Base-by-base conservation (phyloP, 192 early-diverging fungal species). In the Backusella tarrabulga region DNA sequence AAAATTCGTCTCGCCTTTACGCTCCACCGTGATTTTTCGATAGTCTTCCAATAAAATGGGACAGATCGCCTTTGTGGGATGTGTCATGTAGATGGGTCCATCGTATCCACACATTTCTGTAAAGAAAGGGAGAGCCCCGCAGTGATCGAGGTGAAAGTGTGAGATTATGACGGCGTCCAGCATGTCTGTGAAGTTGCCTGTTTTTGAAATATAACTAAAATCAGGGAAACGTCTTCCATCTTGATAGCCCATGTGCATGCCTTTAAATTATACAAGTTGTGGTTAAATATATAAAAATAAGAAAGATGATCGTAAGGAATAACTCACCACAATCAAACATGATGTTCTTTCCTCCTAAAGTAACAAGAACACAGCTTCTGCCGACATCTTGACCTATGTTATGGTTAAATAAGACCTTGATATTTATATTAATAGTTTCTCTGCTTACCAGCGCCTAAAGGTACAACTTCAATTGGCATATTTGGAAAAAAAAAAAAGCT, bases 61-160 rank as follows among this genome's bases (percentile, higher is more conserved):
- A 73, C 92, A 92, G 63, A 99, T 97, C n/a, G 96, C 95, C 75
- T 94, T 93, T 19, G 98, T 99, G 1, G 97, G 97, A 70, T 93
- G 91, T 11, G 98, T 97, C 98, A 99, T 99, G 87, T 95, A 98
- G 17, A 99, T 95, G 6, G 97, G 97, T 7, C 98, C 98, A 69
- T 93, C 90, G 82, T 97, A 99, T 2, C 96, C 97, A 83, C 91
- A 91, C 83, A 94, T 92, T 83, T 99, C 97, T 14, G 96, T 98
- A 77, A 99, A 97, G 80, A 94, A 94, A 0, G 98, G 96, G 15
- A 99, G 83, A 1, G 97, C 96, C 6, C 98, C 98, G 81, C 98
- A 98, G 85, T 99, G 98, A 88, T 99, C 98, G 67, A 99, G 88
- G 77, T 99, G 98, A 78, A 99, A 99, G 80, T 99, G 98, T 41